Evolutionary conservation across 495 filamentous ascomycete species (phyloP).

Genomic region (Hyaloscypha hepaticicola): DNA sequence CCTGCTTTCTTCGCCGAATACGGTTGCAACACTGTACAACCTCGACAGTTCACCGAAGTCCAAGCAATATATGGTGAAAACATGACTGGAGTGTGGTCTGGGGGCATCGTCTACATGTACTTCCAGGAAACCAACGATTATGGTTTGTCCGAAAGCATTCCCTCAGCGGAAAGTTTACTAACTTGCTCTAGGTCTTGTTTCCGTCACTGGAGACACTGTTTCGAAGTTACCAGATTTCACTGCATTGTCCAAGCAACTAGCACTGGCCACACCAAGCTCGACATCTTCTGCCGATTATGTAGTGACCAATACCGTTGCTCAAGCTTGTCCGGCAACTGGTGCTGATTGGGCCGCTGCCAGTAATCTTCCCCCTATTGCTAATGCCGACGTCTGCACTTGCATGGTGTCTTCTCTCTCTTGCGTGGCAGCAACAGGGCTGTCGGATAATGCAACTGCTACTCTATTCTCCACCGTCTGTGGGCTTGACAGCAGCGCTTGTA

Average conservation of each 20-base stretch:
- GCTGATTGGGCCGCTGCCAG: conserved; percentile 67
- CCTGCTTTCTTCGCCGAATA: conserved; percentile 98
- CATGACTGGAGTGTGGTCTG: conserved; percentile 86
- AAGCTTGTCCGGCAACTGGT: conserved; percentile 66
- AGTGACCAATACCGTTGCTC: conserved; percentile 72
- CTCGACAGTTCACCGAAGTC: conserved; percentile 86
- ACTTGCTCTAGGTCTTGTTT: conserved; percentile 56
- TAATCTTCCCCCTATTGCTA: conserved; percentile 76
- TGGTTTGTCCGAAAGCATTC: conserved; percentile 46
- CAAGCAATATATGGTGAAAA: conserved; percentile 70
- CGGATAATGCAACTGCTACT: conserved; percentile 51
- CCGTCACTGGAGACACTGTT: conserved; percentile 54
- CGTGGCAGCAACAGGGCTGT: conserved; percentile 48
- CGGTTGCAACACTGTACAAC: conserved; percentile 80
- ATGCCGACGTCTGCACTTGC: conserved; percentile 74
- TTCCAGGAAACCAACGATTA: conserved; percentile 90
- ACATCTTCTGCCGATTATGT: conserved; percentile 66
- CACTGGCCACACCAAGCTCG: conserved; percentile 62
- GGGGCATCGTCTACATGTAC: conserved; percentile 98
- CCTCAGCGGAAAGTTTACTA: conserved; percentile 22
- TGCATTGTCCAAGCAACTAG: conserved; percentile 68
- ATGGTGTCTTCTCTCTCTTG: conserved; percentile 73
- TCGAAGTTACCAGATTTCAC: conserved; percentile 71
- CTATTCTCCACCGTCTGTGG: conserved; percentile 77
- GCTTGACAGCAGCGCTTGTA: conserved; percentile 52